Base-by-base conservation (phyloP, 768 basidiomycete species). In the Pluteus cervinus region DNA sequence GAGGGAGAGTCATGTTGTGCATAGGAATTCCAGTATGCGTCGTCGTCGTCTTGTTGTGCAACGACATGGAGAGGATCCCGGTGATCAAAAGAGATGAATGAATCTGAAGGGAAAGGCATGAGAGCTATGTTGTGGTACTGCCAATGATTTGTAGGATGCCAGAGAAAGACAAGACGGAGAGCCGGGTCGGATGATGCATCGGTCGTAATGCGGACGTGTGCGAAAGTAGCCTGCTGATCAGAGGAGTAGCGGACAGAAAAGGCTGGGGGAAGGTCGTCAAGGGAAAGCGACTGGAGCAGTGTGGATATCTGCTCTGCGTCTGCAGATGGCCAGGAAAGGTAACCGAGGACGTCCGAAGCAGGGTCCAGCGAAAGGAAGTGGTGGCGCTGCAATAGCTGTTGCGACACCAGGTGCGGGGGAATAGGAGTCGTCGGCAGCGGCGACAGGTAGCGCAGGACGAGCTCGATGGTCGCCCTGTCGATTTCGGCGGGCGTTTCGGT, bases 21-120 rank as follows among this genome's bases (percentile, higher is more conserved):
- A 44, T 86, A 85, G 8, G 78, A 68, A 45, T 78, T 67, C 85
- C 84, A 87, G 51, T 86, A 86, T 6, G 70, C 62, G 49, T 76
- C 70, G 15, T 77, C 73, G 20, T 77, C 71, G 44, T 48, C 24
- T 52, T 43, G 23, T 60, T 58, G 35, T 49, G 40, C n/a, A 49
- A 43, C 17, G 62, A 53, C 26, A 53, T 51, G 32, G 41, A 48
- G 33, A 53, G 41, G 37, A 44, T 41, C 15, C 57, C 40, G 16
- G 60, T 53, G 30, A 53, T 53, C 23, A 49, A 42, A 42, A 58
- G 62, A 42, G 52, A 57, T 24, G 53, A 49, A 39, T 56, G 60
- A 49, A 43, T 62, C 49, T 14, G 63, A 49, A 11, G 85, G 85
- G 51, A 86, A 85, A 8, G 83, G 83, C 79, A 86, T 84, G 49